Conservation (phyloP, 1,139 yeast genomes). For the Hemisphaericaspora xylanilytica region DNA sequence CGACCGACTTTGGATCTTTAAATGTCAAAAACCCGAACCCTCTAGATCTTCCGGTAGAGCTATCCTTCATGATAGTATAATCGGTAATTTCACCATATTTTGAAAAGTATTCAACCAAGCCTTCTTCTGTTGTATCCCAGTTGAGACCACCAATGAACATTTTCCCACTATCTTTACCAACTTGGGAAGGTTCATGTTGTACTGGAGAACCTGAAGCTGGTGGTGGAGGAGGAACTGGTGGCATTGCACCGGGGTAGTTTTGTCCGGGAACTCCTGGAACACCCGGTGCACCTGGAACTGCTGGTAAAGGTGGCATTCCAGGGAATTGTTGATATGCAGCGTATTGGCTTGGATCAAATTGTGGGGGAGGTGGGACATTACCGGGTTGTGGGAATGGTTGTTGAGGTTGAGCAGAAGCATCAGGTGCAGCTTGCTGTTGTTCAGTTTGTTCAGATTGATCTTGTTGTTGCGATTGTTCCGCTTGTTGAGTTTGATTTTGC, state of each 20-base stretch:
- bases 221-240: conserved; percentile 14
- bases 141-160: conserved; percentile 98
- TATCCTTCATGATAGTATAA: conserved; percentile 92
- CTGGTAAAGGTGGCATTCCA: conserved; percentile 12
- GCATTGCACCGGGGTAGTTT: conserved; percentile 10
- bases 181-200: conserved; percentile 30
- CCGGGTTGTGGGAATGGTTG: conserved; percentile 1
- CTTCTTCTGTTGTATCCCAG: conserved; percentile 96
- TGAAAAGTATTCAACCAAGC: conserved; percentile 74
- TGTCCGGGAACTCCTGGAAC: conserved; percentile 8
- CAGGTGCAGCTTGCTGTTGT: conserved; percentile 5
- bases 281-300: conserved; percentile 18
- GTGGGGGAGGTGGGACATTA: conserved; percentile 9
- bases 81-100: conserved; percentile 91
- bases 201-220: conserved; percentile 20
- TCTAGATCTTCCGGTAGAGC: conserved; percentile 85
- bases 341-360: conserved; percentile 13
- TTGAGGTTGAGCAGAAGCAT: conserved; percentile 2
- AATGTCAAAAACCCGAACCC: conserved; percentile 97
- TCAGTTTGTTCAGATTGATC: neutral
- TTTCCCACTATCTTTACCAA: conserved; percentile 64
- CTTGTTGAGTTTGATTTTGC: neutral
- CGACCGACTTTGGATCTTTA: conserved; percentile 77
- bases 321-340: conserved; percentile 14
- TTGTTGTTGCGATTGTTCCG: neutral